Percentiles rank a stretch among this genome's conserved stretches.
Evolutionary conservation across 2,329 filamentous ascomycete species (phyloP).

Genomic region (Diaporthe amygdali): DNA sequence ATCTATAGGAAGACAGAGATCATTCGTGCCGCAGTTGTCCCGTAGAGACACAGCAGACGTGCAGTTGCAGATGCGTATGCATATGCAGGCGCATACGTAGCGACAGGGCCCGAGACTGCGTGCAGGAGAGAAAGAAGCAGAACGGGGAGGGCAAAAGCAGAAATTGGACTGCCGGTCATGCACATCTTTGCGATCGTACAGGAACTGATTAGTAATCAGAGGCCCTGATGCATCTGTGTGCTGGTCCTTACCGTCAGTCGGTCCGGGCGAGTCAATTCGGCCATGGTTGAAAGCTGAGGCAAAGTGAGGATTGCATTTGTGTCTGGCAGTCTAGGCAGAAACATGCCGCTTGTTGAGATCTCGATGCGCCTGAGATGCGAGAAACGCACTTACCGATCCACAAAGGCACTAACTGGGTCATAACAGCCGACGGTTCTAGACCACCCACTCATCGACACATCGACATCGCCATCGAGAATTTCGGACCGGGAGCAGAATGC

Average conservation of each 20-base stretch:
- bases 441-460: background rate
- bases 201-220: background rate
- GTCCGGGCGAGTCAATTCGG: background rate
- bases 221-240: background rate
- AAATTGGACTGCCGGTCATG: background rate
- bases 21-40: background rate
- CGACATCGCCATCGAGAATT: background rate
- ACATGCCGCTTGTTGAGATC: constrained; percentile 9
- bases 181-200: background rate
- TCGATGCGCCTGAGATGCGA: constrained; percentile 4
- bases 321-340: background rate
- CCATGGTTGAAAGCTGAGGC: background rate
- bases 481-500: background rate
- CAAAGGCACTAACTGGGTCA: background rate
- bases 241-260: background rate
- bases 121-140: background rate
- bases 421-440: background rate
- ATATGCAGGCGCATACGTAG: background rate
- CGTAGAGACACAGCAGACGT: background rate
- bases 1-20: background rate
- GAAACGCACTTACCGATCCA: constrained; percentile 8
- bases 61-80: background rate
- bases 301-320: background rate
- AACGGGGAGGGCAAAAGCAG: background rate
- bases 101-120: background rate